phyloP scores from a whole-genome alignment of 768 basidiomycete species.

The Rubroboletus satanas region DNA sequence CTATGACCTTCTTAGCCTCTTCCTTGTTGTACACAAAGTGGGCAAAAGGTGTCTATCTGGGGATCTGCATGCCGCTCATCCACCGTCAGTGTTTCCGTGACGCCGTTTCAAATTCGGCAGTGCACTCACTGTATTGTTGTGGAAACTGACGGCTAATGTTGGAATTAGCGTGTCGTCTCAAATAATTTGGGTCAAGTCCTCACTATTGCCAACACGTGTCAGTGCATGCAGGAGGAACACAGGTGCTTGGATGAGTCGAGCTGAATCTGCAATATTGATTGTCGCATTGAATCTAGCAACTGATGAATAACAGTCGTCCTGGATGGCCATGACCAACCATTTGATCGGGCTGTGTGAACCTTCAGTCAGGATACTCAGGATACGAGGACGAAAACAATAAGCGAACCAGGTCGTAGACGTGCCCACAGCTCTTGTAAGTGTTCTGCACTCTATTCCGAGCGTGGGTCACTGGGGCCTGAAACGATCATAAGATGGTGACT shows the following conservation, averaged over 20 bases:
- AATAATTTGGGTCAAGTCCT: slow-evolving; percentile 27
- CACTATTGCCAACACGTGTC: slow-evolving; percentile 77
- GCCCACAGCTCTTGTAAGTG: slow-evolving; percentile 54
- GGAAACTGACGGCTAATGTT: slow-evolving; percentile 62
- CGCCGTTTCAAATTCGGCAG: slow-evolving; percentile 5
- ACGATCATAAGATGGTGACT: slow-evolving; percentile 10
- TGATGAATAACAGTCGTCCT: slow-evolving; percentile 11
- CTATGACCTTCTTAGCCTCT: slow-evolving; percentile 3
- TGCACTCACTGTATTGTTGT: slow-evolving; percentile 57
- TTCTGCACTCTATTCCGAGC: slow-evolving; percentile 53
- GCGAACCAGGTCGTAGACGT: slow-evolving; percentile 51
- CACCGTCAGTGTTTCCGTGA: slow-evolving; percentile 12
- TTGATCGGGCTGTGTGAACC: slow-evolving; percentile 49
- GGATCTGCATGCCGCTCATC: slow-evolving; percentile 28
- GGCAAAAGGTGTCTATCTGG: slow-evolving; percentile 35
- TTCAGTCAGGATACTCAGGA: slow-evolving; percentile 9
- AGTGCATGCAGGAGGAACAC: slow-evolving; percentile 52
- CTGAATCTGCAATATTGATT: slow-evolving; percentile 71
- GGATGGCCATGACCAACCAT: slow-evolving; percentile 39
- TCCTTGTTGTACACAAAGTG: slow-evolving; percentile 21
- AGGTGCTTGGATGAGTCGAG: slow-evolving; percentile 53
- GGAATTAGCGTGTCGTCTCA: slow-evolving; percentile 21
- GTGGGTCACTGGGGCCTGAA: not conserved
- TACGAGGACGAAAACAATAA: slow-evolving; percentile 11
- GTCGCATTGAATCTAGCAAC: slow-evolving; percentile 58